Evolutionary conservation across 257 asterid species (phyloP), one percentile per base, ranked within the genome.

Genomic region (Marsdenia floribunda): DNA sequence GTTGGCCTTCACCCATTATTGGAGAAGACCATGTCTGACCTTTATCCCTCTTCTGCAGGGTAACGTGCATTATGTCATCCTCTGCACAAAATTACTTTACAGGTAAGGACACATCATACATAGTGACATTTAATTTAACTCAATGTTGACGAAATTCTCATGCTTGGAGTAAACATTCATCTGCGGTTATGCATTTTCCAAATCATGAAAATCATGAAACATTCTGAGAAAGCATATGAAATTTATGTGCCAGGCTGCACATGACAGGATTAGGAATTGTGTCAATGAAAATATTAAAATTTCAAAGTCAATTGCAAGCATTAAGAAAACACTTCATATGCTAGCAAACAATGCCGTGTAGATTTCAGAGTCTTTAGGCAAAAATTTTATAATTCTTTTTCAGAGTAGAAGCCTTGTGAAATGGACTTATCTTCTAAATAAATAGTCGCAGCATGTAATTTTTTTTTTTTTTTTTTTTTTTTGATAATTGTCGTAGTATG

Each of bases 11-110:
- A 52, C 97, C 98, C 81, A 82, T 18, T 72, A 95, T 90, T 55
- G 99, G 98, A 19, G 99, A 95, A 68, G 98, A 67, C 98, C 98
- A 95, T 40, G 96, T 92, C 89, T 90, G 89, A 63, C 97, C 98
- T 81, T 82, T 92, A 79, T 90, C 98, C 87, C 99, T 90, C 91
- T 92, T 92, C 87, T 92, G 98, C 80, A 95, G 82, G 64, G 97
- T 95, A 79, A 92, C 77, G 81, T 95, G 99, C 93, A 92, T 84
- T 65, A 74, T 81, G 71, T 92, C 95, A 82, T 95, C 99, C 87
- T 92, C 99, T 95, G 96, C 83, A 81, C 22, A 12, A 12, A 16
- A 54, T 24, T 33, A 3, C 60, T 33, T 16, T 53, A 13, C 16
- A 71, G 46, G 49, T 71, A 11, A 53, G 65, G 64, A 21, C 14